These are phyloP conservation scores for Boletellus emodensis DNA, from an alignment of 768 basidiomycete genomes.

Conservation along the genomic window DNA sequence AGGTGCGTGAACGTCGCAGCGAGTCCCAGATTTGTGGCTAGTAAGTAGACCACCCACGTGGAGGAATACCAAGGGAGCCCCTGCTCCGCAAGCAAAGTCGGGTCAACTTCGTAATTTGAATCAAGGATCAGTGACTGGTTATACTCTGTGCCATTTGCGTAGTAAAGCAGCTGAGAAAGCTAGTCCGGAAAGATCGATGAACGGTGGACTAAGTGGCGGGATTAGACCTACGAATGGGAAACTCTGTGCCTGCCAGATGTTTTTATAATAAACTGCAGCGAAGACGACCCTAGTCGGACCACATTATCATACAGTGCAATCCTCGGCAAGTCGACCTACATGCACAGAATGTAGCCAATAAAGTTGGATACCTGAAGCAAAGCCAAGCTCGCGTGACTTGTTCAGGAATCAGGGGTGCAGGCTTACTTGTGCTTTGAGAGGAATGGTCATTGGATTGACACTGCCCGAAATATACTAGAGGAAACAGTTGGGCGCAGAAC, in stretches of 20 bases:
- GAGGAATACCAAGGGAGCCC: slow-evolving; percentile 32
- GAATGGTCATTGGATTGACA: slow-evolving; percentile 50
- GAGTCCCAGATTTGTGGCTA: slow-evolving; percentile 27
- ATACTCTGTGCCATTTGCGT: slow-evolving; percentile 50
- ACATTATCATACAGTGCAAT: background rate
- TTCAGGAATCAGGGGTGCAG: background rate
- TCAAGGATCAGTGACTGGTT: slow-evolving; percentile 53
- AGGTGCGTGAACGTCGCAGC: slow-evolving; percentile 51
- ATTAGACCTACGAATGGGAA: slow-evolving; percentile 54
- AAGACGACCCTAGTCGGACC: slow-evolving; percentile 33
- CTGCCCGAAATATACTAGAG: slow-evolving; percentile 26
- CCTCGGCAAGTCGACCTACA: slow-evolving; percentile 31
- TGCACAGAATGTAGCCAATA: slow-evolving; percentile 51
- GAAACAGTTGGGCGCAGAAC: background rate
- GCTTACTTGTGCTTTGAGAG: slow-evolving; percentile 46
- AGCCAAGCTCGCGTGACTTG: background rate
- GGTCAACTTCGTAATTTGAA: slow-evolving; percentile 48
- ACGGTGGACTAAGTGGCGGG: background rate
- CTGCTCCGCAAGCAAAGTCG: slow-evolving; percentile 40
- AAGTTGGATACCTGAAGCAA: slow-evolving; percentile 39
- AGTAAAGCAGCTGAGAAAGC: slow-evolving; percentile 49
- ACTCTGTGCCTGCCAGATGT: slow-evolving; percentile 54
- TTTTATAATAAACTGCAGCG: slow-evolving; percentile 39
- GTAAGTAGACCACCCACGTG: slow-evolving; percentile 21
- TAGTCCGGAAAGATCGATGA: slow-evolving; percentile 9